Evolutionary conservation across 129 eudicot genomes (phyloP).

Genomic region (Artemisia argyi): DNA sequence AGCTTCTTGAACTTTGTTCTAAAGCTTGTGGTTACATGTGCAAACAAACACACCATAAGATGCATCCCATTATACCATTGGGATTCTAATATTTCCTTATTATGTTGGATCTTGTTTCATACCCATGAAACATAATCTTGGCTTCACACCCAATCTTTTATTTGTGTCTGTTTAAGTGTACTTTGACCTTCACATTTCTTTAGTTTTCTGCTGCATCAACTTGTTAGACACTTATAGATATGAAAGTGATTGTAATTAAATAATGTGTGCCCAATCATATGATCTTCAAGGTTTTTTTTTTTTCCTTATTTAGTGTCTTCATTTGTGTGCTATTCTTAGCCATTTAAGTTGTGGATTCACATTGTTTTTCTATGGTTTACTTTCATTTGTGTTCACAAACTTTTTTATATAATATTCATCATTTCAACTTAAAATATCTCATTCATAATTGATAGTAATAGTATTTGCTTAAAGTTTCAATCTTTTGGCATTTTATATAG

Average conservation of each 20-base stretch:
- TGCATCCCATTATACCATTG: slow-evolving; percentile 2
- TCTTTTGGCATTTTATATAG: too few species aligned
- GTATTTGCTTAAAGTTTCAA: slow-evolving; percentile 6
- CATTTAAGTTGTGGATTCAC: slow-evolving; percentile 36
- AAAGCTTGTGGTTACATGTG: slow-evolving; percentile 20
- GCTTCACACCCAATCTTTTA: slow-evolving; percentile 6
- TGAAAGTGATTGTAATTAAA: slow-evolving; percentile 25
- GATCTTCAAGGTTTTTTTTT: slow-evolving; percentile 9
- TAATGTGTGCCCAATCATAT: slow-evolving; percentile 26
- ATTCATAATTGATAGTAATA: slow-evolving; percentile 11
- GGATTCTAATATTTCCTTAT: not conserved
- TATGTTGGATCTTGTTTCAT: slow-evolving; percentile 12
- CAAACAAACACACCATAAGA: slow-evolving; percentile 1
- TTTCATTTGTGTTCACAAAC: slow-evolving; percentile 34
- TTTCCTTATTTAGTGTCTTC: slow-evolving; percentile 21
- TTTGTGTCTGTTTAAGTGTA: not conserved
- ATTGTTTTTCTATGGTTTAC: slow-evolving; percentile 30
- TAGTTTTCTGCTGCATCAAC: slow-evolving; percentile 4
- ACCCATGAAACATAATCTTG: slow-evolving; percentile 19
- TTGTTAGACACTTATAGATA: slow-evolving; percentile 13
- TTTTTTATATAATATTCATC: slow-evolving; percentile 6
- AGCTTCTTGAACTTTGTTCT: slow-evolving; percentile 11
- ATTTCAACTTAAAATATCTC: slow-evolving; percentile 32
- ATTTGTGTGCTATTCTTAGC: slow-evolving; percentile 17
- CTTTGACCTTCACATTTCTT: slow-evolving; percentile 18